Base-by-base conservation (phyloP, 768 basidiomycete genomes). In the Psilocybe sp. region DNA sequence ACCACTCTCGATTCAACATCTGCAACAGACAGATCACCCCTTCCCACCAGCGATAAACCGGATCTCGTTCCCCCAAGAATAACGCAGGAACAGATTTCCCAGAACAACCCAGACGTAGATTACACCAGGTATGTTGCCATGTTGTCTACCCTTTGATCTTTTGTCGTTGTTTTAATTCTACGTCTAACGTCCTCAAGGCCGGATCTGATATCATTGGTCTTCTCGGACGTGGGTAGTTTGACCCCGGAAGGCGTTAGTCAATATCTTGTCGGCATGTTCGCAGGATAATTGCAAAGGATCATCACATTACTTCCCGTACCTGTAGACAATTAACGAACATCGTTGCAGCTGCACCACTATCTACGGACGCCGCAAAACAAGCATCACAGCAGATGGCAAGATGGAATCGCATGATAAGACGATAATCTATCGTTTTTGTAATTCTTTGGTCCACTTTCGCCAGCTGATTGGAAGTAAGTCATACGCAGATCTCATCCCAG, bases 231-330 rank as follows among this genome's bases (percentile, higher is more conserved):
- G 37, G 96, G 96, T 16, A 90, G 91, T 59, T 75, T 95, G 54
- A 93, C 92, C 16, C 92, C 94, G 31, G 89, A 92, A 70, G 89
- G 90, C 50, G 92, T 97, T 56, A 94, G 91, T 69, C 92, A 94
- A 66, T 95, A 95, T 66, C 78, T 97, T 39, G 94, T 97, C 51
- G 92, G 91, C 56, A 93, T 95, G 85, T 96, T 92, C 72, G 86
- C 89, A 55, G 89, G 84, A 58, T 87, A 52, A 60, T 57, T 47
- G 55, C 56, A 60, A 39, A 42, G 41, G 31, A 35, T 37, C 15
- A 43, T 45, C 37, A 47, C 23, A 28, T 7, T 28, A 28, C 23
- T 28, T 28, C 50, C 31, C 43, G 47, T 46, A 51, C 47, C 39
- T 44, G 44, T 53, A 53, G 41, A 49, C 44, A 55, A 49, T 53